A percentile compares a stretch with the other conserved stretches of the same genome.
phyloP scores from a whole-genome alignment of 352 stramenopile species.

The Pythium coloratum region DNA sequence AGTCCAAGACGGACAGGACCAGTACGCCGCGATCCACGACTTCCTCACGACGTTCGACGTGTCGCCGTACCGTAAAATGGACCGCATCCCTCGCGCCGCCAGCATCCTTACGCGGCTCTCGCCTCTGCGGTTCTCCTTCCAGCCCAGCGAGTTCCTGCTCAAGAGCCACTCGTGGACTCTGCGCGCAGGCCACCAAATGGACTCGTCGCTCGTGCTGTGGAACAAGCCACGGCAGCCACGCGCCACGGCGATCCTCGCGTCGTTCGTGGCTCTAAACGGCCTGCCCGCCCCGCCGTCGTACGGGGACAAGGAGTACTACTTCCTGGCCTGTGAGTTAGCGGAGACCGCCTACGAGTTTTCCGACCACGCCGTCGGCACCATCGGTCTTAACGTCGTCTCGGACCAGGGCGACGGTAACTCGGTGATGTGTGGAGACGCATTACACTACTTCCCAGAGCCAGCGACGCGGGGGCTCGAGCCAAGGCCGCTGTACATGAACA shows the following conservation, averaged over 20 bases:
- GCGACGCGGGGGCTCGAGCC: conserved; percentile 7
- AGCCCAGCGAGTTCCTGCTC: conserved; percentile 56
- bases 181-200: conserved; percentile 65
- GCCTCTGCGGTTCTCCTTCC: conserved; percentile 24
- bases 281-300: conserved; percentile 43
- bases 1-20: conserved; percentile 17
- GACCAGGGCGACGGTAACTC: conserved; percentile 29
- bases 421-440: conserved; percentile 52
- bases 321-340: conserved; percentile 61
- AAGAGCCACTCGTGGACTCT: conserved; percentile 70
- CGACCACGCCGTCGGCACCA: conserved; percentile 53
- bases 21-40: too few relatives aligned
- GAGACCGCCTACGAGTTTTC: conserved; percentile 72
- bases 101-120: conserved; percentile 1
- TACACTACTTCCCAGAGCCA: conserved; percentile 53
- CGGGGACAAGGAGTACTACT: conserved; percentile 81
- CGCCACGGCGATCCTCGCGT: conserved; percentile 60
- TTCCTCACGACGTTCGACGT: too few relatives aligned
- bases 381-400: conserved; percentile 44
- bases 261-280: conserved; percentile 44
- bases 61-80: too few relatives aligned
- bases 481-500: conserved; percentile 65
- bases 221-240: conserved; percentile 63
- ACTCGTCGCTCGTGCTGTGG: conserved; percentile 80
- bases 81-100: not conserved